phyloP scores from a whole-genome alignment of 2,329 filamentous ascomycete species.

The Colletotrichum caudatum region DNA sequence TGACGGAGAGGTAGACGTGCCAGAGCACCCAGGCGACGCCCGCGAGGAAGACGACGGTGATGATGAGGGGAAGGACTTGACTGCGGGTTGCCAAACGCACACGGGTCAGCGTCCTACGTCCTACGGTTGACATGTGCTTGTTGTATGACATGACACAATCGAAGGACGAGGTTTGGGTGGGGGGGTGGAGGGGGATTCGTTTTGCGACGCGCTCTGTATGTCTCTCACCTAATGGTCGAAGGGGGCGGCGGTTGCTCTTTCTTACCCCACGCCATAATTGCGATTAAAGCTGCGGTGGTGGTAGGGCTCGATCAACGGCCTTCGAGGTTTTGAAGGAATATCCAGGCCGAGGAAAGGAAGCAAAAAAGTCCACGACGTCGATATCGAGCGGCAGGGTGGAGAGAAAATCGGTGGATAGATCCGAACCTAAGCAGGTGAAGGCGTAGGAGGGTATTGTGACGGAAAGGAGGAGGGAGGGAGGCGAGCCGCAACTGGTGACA shows the following conservation, averaged over 20 bases:
- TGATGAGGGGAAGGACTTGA: constrained; percentile 74
- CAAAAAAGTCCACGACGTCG: background rate
- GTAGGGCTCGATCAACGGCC: background rate
- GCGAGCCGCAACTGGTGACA: background rate
- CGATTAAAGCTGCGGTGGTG: background rate
- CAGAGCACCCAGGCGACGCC: constrained; percentile 75
- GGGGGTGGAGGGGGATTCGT: background rate
- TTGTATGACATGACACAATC: background rate
- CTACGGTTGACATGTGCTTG: background rate
- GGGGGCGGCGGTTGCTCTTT: constrained; percentile 30
- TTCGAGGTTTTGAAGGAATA: background rate
- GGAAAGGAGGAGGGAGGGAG: constrained; percentile 8
- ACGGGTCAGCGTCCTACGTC: constrained; percentile 14
- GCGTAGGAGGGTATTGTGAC: background rate
- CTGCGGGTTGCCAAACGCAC: constrained; percentile 49
- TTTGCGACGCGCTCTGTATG: background rate
- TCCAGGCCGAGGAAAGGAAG: background rate
- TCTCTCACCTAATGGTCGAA: constrained; percentile 34
- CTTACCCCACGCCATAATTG: constrained; percentile 39
- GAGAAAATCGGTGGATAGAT: background rate
- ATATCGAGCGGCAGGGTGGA: background rate
- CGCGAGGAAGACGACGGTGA: constrained; percentile 70
- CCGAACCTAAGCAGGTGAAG: background rate
- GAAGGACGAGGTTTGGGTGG: background rate
- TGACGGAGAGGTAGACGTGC: constrained; percentile 76